Evolutionary conservation across 1,284 basidiomycete species (phyloP), one percentile per base, ranked within the genome.

Genomic region (Microbotryomycetes sp.): DNA sequence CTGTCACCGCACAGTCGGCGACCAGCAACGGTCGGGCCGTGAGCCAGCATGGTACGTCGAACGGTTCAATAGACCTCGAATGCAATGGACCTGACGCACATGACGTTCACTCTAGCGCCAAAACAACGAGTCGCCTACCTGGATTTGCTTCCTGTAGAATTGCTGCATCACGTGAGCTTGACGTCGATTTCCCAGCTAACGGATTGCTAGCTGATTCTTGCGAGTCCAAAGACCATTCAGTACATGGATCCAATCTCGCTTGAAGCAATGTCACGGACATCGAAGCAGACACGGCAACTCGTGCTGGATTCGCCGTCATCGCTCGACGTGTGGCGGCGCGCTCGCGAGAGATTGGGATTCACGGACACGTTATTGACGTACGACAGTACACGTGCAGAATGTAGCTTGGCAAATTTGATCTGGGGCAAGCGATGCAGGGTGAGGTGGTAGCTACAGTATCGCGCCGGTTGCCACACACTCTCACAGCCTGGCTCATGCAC

Each of bases 121-220:
- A n/a, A n/a, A n/a, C n/a, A n/a, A n/a, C 23, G 23, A 0, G 25
- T 28, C 6, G 26, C 52, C 29, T 19, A 49, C 6, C n/a, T 61
- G 16, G 42, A 32, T 2, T 16, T 14, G 7, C 25, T 64, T 2
- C 63, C 63, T 9, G 53, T 59, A 52, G 63, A 64, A 26, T 32
- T 64, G 12, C 36, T 61, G 6, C 49, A 55, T 14, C 49, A 58
- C 6, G 63, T 61, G 28, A 53, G 62, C 56, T 14, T 4, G n/a
- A 42, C 22, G 23, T 2, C 6, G 3, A 12, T n/a, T 1, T 5
- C 1, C 28, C 25, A 7, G 12, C 36, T 26, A 22, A 9, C 30
- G 9, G 30, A 6, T 50, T 28, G 32, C 36, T 54, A 49, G 23
- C 46, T 22, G 7, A 31, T 22, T 26, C 48, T 29, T 16, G 7